Base-by-base conservation (phyloP, 495 filamentous ascomycete genomes). In the Talaromyces nanjingensis region DNA sequence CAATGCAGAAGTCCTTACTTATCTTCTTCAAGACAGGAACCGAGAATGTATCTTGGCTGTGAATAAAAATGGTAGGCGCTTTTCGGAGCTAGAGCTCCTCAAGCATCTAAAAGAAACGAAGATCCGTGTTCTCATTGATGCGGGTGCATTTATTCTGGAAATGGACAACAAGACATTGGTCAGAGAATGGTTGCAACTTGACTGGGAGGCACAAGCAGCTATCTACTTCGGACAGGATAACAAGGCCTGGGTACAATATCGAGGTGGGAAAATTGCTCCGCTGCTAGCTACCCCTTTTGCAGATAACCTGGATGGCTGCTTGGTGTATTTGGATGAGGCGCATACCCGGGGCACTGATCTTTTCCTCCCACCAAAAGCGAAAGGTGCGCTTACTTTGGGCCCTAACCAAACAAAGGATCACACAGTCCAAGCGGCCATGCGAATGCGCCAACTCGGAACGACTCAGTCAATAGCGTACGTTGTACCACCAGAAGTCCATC, bases 261-360 rank as follows among this genome's bases (percentile, higher is more conserved):
- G 79, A 22, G 67, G 76, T 45, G 81, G 80, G 0, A 71, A 63
- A 1, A 66, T 67, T 0, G 81, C 85, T 31, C 73, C 77, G 0
- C 75, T 91, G 2, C 70, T 81, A 3, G 73, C 77, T 0, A 89
- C 89, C 0, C 77, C 88, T 0, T 92, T 83, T 67, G 68, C 77
- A 0, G 73, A 83, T 4, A 78, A 87, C 14, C 74, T 90, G 6
- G 81, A 81, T 11, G 58, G 69, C 0, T 91, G 87, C 67, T 70
- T 92, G 0, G 84, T 92, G 0, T 93, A 87, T 68, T 74, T 92
- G 2, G 89, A 92, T 52, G 86, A 93, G 65, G 84, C 84, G 0
- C 89, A 92, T 66, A 92, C 89, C 0, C 75, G 90, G 67, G 90
- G 90, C 0, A 90, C 83, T 0, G 90, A 92, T 68, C 68, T 93